Evolutionary conservation across 164 flowering plant species (phyloP).

Genomic region (Dillenia suffruticosa): DNA sequence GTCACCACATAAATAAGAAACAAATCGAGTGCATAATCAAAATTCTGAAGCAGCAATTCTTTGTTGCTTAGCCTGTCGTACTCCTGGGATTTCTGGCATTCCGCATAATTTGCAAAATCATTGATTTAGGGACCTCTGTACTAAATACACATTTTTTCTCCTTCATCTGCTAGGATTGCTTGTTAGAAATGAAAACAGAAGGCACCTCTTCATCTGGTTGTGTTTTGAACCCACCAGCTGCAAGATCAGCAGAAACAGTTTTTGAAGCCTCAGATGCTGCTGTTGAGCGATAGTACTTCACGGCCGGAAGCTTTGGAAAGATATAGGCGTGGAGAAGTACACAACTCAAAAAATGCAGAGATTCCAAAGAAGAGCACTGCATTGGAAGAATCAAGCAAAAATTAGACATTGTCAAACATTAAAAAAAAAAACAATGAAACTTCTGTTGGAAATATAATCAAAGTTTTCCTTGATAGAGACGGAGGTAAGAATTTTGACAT

Average conservation of each 20-base stretch:
- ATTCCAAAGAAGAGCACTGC: slow-evolving; percentile 67
- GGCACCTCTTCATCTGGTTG: slow-evolving; percentile 13
- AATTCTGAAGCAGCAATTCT: slow-evolving; percentile 46
- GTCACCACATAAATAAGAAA: slow-evolving; percentile 62
- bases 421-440: not conserved
- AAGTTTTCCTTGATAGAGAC: not conserved
- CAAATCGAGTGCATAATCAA: slow-evolving; percentile 52
- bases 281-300: slow-evolving; percentile 66
- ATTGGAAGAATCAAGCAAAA: not conserved
- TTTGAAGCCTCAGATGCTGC: slow-evolving; percentile 82
- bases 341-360: slow-evolving; percentile 53
- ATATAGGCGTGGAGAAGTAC: slow-evolving; percentile 56
- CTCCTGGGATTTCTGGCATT: slow-evolving; percentile 27
- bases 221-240: slow-evolving; percentile 56
- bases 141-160: too few relatives aligned
- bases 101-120: slow-evolving; percentile 22
- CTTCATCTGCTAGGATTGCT: too few relatives aligned
- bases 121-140: too few relatives aligned
- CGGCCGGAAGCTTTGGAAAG: slow-evolving; percentile 65
- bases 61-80: slow-evolving; percentile 49
- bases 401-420: not conserved
- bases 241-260: slow-evolving; percentile 78
- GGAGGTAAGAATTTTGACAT: slow-evolving; percentile 13
- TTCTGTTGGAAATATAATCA: not conserved
- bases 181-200: not conserved